phyloP scores from a whole-genome alignment of 2,329 filamentous ascomycete genomes.

The Cercospora citrullina region DNA sequence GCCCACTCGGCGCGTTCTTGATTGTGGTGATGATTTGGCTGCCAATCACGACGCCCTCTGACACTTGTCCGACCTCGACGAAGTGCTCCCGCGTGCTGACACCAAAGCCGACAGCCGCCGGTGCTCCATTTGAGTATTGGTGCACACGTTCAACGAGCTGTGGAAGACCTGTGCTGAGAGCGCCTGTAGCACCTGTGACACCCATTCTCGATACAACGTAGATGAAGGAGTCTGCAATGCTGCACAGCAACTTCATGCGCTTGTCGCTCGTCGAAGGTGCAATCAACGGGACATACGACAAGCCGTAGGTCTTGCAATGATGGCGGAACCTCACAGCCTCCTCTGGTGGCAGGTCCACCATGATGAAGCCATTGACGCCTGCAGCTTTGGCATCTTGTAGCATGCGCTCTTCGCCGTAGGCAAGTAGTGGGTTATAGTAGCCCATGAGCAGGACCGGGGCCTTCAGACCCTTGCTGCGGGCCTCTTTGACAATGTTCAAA shows the following conservation, averaged over 20 bases:
- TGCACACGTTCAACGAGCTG: slow-evolving; percentile 82
- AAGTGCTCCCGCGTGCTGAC: slow-evolving; percentile 96
- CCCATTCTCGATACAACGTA: slow-evolving; percentile 98
- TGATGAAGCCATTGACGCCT: slow-evolving; percentile 93
- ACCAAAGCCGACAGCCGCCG: slow-evolving; percentile 91
- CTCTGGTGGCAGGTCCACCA: slow-evolving; percentile 93
- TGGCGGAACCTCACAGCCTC: slow-evolving; percentile 91
- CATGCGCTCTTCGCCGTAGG: slow-evolving; percentile 89
- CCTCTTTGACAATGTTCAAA: slow-evolving; percentile 79
- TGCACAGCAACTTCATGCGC: slow-evolving; percentile 93
- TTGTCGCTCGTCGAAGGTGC: slow-evolving; percentile 88
- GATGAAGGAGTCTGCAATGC: slow-evolving; percentile 97
- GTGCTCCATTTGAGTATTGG: slow-evolving; percentile 85
- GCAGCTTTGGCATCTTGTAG: slow-evolving; percentile 79
- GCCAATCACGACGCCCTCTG: slow-evolving; percentile 94
- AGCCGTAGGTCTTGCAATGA: slow-evolving; percentile 74
- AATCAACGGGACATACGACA: slow-evolving; percentile 96
- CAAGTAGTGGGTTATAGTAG: slow-evolving; percentile 95
- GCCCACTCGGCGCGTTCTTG: slow-evolving; percentile 64
- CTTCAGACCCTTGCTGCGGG: slow-evolving; percentile 72
- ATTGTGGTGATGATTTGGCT: slow-evolving; percentile 90
- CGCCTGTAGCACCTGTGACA: slow-evolving; percentile 86
- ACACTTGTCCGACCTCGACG: slow-evolving; percentile 74
- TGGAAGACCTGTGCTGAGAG: slow-evolving; percentile 77
- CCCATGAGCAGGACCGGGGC: slow-evolving; percentile 93